phyloP scores from a whole-genome alignment of 176 grass and related monocot genomes.

The Carex kokanica region DNA sequence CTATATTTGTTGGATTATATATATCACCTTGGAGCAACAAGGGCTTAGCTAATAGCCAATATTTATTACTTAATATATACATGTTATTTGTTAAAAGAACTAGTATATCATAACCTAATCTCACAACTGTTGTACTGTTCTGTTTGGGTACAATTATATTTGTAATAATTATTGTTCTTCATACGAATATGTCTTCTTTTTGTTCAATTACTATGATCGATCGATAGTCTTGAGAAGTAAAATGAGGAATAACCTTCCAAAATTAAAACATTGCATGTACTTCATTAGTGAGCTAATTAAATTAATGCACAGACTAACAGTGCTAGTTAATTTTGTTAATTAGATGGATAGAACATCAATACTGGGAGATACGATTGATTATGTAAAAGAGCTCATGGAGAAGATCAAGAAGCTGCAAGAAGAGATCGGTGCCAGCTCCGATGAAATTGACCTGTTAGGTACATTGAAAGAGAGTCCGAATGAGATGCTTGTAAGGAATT shows the following conservation, averaged over 20 bases:
- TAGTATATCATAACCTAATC: neutral
- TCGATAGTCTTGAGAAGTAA: neutral
- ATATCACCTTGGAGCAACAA: neutral
- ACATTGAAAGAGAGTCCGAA: constrained; percentile 29
- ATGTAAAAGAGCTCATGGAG: constrained; percentile 69
- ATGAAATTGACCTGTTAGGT: constrained; percentile 42
- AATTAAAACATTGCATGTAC: neutral
- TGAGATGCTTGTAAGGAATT: constrained; percentile 59
- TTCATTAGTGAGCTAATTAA: neutral
- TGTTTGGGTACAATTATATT: neutral
- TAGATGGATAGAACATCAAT: constrained; percentile 86
- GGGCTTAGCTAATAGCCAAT: neutral
- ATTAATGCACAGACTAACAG: neutral
- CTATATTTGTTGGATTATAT: neutral
- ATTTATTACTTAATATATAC: neutral
- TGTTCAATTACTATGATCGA: neutral
- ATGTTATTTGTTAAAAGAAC: neutral
- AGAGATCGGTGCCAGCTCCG: constrained; percentile 35
- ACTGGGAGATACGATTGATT: constrained; percentile 82
- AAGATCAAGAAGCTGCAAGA: constrained; percentile 60
- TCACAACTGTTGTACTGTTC: neutral
- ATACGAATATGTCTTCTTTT: neutral
- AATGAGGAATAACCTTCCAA: neutral
- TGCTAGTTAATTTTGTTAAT: neutral
- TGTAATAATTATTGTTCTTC: neutral